Evolutionary conservation across 1,284 basidiomycete species (phyloP), one percentile per base, ranked within the genome.

Genomic region (Uromyces viciae-fabae): DNA sequence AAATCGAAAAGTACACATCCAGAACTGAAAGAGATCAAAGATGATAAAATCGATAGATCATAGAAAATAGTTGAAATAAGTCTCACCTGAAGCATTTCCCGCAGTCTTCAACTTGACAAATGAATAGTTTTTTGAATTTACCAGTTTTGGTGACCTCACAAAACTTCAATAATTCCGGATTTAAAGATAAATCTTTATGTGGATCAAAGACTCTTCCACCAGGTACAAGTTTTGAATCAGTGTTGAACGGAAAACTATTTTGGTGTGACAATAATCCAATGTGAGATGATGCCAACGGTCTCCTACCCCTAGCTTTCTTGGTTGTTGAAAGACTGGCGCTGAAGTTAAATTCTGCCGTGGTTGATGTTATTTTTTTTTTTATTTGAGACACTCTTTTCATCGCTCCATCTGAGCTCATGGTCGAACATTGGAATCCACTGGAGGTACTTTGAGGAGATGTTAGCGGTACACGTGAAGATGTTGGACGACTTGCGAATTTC

Each of bases 51-150:
- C 3, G 5, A 19, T 49, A 31, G 7, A 33, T 33, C 25, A 33
- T 71, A 14, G 15, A 5, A 36, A 0, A 46, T 19, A 28, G 33
- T 15, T n/a, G n/a, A n/a, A 22, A 8, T 33, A 31, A 19, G 42
- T 71, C 42, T 49, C 14, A 71, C 68, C 68, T 71, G 68, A 71
- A 71, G 68, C 68, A 71, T 46, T 49, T 49, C 38, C 43, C 42
- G 42, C 68, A 71, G 25, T 25, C 43, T 2, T 36, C 68, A 19
- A 71, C 17, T 31, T 49, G 25, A 36, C 68, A 71, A 71, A 71
- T 46, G 17, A 49, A 71, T 49, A n/a, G 43, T 43, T 49, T 71
- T 33, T 5, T 33, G 28, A 71, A 15, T 0, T 52, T 71, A 19
- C 28, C 25, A 8, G 68, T 52, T 25, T 19, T 52, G 17, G 19